Conservation (phyloP, 2,329 filamentous ascomycete genomes). For the Shiraia bambusicola region DNA sequence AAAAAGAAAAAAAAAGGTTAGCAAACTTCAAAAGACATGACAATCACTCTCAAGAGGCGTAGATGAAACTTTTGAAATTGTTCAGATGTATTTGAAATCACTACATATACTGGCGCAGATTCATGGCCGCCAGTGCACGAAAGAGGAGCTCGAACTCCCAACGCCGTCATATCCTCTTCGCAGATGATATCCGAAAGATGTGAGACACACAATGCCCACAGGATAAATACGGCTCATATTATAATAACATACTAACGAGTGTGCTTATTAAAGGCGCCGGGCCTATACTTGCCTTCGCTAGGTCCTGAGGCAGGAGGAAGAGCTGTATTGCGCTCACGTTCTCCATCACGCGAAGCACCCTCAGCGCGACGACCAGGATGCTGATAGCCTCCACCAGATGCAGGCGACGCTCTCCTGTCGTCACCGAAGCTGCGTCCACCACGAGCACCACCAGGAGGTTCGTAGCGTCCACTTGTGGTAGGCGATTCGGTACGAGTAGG, state of each 20-base stretch:
- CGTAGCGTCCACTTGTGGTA: constrained; percentile 32
- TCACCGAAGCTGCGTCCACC: constrained; percentile 31
- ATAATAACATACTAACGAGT: constrained; percentile 10
- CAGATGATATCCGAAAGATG: no score
- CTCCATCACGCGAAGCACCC: constrained; percentile 23
- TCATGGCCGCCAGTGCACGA: no score
- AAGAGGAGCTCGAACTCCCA: no score
- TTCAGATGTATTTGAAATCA: no score
- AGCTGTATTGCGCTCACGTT: constrained; percentile 28
- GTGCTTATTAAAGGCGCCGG: constrained; percentile 40
- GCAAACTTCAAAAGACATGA: no score
- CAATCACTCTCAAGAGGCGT: no score
- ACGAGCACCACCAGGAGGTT: constrained; percentile 25
- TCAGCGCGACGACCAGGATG: constrained; percentile 33
- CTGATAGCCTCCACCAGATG: constrained; percentile 33
- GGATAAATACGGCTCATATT: no score
- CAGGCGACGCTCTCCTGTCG: constrained; percentile 37
- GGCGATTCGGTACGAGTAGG: constrained; percentile 38
- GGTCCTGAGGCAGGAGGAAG: constrained; percentile 25
- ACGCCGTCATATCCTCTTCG: no score
- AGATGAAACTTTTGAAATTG: no score
- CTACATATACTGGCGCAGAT: no score
- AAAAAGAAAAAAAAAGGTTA: no score
- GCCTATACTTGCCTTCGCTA: constrained; percentile 45
- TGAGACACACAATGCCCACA: no score